A percentile compares a stretch with the other conserved stretches of the same genome.
Conservation (phyloP, 2,329 filamentous ascomycete species). For the Ceratocystis albifundus region DNA sequence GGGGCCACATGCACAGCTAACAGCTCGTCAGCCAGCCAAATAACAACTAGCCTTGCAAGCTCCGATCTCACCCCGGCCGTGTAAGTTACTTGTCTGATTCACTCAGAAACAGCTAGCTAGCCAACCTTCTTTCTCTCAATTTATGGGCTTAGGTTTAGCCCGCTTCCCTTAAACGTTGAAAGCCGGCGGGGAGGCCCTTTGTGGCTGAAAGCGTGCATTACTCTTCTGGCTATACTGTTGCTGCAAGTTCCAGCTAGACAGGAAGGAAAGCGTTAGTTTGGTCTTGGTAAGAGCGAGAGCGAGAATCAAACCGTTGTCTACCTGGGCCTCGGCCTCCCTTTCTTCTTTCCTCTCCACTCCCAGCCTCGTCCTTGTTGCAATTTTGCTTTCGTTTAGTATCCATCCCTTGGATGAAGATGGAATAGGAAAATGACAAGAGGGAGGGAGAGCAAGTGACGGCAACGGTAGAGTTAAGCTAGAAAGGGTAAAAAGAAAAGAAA, state of each 20-base stretch:
- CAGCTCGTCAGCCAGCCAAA: too few relatives aligned
- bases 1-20: too few relatives aligned
- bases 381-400: neutral
- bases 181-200: slow-evolving; percentile 4
- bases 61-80: neutral
- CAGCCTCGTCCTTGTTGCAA: slow-evolving; percentile 2
- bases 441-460: neutral
- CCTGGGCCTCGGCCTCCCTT: neutral
- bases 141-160: slow-evolving; percentile 8
- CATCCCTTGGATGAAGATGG: neutral
- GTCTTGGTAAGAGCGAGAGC: neutral
- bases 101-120: slow-evolving; percentile 9
- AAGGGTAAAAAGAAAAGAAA: neutral
- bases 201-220: slow-evolving; percentile 6
- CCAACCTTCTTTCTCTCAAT: slow-evolving; percentile 2
- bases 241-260: neutral
- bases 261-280: neutral
- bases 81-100: slow-evolving; percentile 5
- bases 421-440: neutral
- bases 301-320: neutral
- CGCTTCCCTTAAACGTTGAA: neutral
- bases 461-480: neutral
- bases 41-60: neutral
- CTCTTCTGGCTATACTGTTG: too few relatives aligned
- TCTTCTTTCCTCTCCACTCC: neutral